Conservation (phyloP, 2,329 filamentous ascomycete species). For the Lecanicillium sp. region DNA sequence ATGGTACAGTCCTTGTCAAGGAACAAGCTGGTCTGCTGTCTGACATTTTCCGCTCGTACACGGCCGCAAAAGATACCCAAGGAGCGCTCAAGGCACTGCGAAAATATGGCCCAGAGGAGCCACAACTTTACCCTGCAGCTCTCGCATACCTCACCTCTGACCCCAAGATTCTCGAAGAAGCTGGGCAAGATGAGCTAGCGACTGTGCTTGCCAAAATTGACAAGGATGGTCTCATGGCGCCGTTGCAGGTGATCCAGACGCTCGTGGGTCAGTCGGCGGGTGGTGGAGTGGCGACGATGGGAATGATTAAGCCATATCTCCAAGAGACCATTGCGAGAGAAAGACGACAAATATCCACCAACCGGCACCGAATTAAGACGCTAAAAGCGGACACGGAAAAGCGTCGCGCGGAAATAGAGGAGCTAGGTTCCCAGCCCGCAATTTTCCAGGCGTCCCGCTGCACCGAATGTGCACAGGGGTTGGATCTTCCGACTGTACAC, state of each 20-base stretch:
- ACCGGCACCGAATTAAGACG: conserved; percentile 72
- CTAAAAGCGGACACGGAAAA: conserved; percentile 78
- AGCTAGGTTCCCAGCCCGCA: conserved; percentile 70
- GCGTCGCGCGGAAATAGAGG: conserved; percentile 70
- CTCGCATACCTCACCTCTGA: conserved; percentile 90
- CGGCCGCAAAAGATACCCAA: conserved; percentile 80
- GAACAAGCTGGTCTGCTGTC: conserved; percentile 88
- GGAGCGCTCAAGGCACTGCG: conserved; percentile 83
- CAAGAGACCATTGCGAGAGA: conserved; percentile 83
- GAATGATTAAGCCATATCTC: conserved; percentile 91
- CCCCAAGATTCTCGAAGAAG: conserved; percentile 71
- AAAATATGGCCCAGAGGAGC: conserved; percentile 88
- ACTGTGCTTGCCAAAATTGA: conserved; percentile 79
- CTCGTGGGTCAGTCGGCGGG: conserved; percentile 53
- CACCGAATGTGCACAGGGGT: conserved; percentile 65
- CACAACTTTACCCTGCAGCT: conserved; percentile 85
- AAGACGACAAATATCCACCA: conserved; percentile 72
- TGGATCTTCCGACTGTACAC: conserved; percentile 87
- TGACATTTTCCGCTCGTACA: conserved; percentile 96
- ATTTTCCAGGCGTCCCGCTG: conserved; percentile 90
- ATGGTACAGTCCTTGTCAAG: conserved; percentile 85
- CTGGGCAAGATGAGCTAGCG: conserved; percentile 73
- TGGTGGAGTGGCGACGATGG: conserved; percentile 79
- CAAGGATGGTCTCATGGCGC: conserved; percentile 85
- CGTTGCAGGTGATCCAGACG: conserved; percentile 92